Evolutionary conservation across 768 basidiomycete species (phyloP), one percentile per base, ranked within the genome.

Genomic region (Boletales sp.): DNA sequence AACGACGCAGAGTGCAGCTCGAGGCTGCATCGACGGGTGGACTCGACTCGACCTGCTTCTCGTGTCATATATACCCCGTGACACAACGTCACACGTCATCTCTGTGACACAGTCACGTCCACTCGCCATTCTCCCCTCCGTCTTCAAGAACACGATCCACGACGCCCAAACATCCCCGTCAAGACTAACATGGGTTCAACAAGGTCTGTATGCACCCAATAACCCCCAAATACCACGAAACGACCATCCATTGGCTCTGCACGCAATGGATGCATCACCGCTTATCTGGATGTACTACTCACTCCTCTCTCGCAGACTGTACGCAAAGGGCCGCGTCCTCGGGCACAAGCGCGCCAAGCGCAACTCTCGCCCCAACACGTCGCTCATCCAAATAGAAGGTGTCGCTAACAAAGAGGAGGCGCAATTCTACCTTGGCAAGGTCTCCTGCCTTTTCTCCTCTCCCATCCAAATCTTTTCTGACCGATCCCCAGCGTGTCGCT

Each of bases 311-410:
- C 44, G 41, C 68, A 95, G 94, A 82, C 83, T 96, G 66, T 95
- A 96, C 82, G 71, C 73, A 74, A 98, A 96, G 80, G 96, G 92
- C 71, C 93, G 96, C 65, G 85, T 99, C 68, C 80, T 97, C 64
- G 93, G 94, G 58, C 91, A 95, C 90, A 97, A 97, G 79, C 91
- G 96, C 58, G 94, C 90, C 55, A 98, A 98, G 79, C 87, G 93
- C 68, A 97, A 98, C 82, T 80, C 88, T 51, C 82, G 87, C 67
- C 94, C 93, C 67, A 95, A 95, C 80, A 96, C 94, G 55, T 91
- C 92, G 48, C 86, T 99, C 63, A 74, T 99, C 65, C 93, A 95
- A 74, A 91, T 99, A 68, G 96, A 99, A 78, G 95, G 95, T 66
- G 94, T 97, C 50, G 82, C 84, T 57, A 86, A 75, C 64, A 90